Conservation (phyloP, 139 green algal genomes). For the Nannochloris sp. region DNA sequence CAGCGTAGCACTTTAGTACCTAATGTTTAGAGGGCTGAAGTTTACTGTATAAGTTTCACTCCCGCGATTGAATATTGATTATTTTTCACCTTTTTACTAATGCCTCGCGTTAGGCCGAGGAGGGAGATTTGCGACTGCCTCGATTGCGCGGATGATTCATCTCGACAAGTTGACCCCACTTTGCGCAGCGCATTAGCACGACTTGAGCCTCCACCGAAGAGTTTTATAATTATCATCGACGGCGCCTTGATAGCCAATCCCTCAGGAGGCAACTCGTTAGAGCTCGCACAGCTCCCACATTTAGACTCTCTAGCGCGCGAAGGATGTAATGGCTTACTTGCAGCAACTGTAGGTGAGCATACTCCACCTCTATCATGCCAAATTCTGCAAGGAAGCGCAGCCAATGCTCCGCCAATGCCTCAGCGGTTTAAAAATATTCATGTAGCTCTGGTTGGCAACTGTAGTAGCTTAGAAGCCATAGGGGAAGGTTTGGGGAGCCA, state of each 20-base stretch:
- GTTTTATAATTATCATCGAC: conserved; percentile 31
- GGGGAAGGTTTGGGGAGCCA: too few relatives aligned
- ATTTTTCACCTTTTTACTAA: too few relatives aligned
- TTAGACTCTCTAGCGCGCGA: conserved; percentile 29
- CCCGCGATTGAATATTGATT: too few relatives aligned
- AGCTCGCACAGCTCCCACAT: conserved; percentile 26
- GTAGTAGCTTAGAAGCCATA: too few relatives aligned
- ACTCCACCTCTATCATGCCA: not conserved
- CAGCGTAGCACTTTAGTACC: too few relatives aligned
- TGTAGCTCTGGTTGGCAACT: conserved; percentile 16
- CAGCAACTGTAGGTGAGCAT: not conserved
- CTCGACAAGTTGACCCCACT: not conserved
- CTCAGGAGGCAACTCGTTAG: not conserved
- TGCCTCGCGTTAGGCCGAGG: conserved; percentile 12
- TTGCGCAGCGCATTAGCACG: not conserved
- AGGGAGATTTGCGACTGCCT: conserved; percentile 28
- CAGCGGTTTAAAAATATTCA: conserved; percentile 38
- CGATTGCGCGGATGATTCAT: not conserved
- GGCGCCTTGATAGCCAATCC: not conserved
- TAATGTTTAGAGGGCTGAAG: too few relatives aligned
- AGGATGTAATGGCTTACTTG: conserved; percentile 39
- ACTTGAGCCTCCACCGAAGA: conserved; percentile 48
- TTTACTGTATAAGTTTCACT: too few relatives aligned
- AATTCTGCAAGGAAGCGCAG: not conserved
- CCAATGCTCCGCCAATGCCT: conserved; percentile 1